Base-by-base conservation (phyloP, 495 filamentous ascomycete species). In the Poronia punctata region DNA sequence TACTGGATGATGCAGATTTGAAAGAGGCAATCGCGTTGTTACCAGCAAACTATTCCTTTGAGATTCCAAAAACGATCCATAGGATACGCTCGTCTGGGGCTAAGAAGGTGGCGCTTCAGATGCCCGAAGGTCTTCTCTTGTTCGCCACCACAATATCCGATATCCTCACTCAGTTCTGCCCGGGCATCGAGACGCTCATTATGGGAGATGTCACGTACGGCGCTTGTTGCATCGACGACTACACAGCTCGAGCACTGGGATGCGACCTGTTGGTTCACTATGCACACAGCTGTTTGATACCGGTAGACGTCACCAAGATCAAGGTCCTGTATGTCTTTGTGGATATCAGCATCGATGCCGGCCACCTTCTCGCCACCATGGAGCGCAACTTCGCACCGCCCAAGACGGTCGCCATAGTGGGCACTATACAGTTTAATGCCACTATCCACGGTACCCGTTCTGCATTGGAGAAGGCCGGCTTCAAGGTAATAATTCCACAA, bases 131-230 rank as follows among this genome's bases (percentile, higher is more conserved):
- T 6, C 78, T 99, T 0, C 78, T 97, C 19, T 73, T 99, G 17
- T 99, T 97, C 60, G 93, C 92, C 19, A 95, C 92, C 31, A 97
- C 92, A 12, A 94, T 99, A 40, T 93, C 93, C 3, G 92, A 99
- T 63, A 99, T 97, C 62, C 69, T 99, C 23, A 88, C 85, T 8
- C 80, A 84, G 48, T 99, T 99, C 69, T 99, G 92, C 60, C 80
- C 88, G 0, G 88, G 85, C 3, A 81, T 79, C 27, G 83, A 90
- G 53, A 96, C 93, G 0, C 67, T 96, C 11, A 97, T 99, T 59
- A 97, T 99, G 92, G 92, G 93, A 35, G 92, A 99, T 51, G 92
- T 99, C 18, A 99, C 92, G 0, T 99, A 99, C 65, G 92, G 92
- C 32, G 92, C 92, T 2, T 99, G 92, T 68, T 99, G 92, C 56